These are phyloP conservation scores for Cicer yamashitae DNA, from an alignment of 306 rosid genomes.

Conservation along the genomic window DNA sequence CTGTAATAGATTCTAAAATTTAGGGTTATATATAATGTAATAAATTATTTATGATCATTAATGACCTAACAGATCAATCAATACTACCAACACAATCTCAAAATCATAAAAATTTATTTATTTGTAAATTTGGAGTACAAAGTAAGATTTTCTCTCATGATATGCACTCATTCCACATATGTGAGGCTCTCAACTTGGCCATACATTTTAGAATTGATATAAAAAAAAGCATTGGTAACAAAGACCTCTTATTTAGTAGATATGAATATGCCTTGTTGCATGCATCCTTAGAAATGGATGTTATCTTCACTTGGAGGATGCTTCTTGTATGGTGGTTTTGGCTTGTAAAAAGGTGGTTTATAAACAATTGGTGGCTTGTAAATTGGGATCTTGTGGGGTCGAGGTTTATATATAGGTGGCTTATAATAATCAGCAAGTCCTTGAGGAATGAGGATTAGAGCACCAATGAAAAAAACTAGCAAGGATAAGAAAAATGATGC, in stretches of 20 bases:
- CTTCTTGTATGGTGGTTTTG: neutral
- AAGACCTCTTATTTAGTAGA: neutral
- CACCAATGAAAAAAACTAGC: neutral
- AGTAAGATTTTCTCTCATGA: too few species aligned
- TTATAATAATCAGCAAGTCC: neutral
- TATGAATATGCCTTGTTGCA: neutral
- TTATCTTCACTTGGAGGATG: neutral
- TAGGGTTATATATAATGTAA: too few species aligned
- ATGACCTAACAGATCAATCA: neutral
- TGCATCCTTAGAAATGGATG: neutral
- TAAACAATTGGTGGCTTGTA: neutral
- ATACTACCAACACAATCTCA: neutral
- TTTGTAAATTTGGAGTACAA: too few species aligned
- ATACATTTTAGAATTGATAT: neutral
- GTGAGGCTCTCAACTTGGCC: neutral
- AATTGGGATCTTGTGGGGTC: neutral
- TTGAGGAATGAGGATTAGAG: neutral
- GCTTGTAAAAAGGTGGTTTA: neutral
- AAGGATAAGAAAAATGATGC: neutral
- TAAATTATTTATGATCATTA: too few species aligned
- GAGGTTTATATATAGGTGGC: neutral
- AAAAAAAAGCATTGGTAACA: neutral
- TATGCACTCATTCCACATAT: neutral
- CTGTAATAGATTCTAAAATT: too few species aligned
- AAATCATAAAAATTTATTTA: neutral